Evolutionary conservation across 495 filamentous ascomycete genomes (phyloP).

Genomic region (Podospora pseudoanserina): DNA sequence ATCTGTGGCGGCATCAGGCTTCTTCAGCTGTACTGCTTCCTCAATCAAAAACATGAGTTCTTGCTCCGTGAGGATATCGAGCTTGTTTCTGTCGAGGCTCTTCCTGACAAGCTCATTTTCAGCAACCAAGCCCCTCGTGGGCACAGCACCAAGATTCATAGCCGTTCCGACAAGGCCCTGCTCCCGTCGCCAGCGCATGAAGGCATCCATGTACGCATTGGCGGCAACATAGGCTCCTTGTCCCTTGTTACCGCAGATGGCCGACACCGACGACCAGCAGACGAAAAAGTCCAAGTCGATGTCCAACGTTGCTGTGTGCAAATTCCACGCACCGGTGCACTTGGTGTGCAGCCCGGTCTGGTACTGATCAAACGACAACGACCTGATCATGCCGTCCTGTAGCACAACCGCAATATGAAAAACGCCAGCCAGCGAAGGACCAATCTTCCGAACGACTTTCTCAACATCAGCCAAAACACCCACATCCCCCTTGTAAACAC

Average conservation of each 20-base stretch:
- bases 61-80: too few relatives aligned
- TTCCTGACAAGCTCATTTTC: too few relatives aligned
- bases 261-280: conserved; percentile 48
- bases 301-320: conserved; percentile 40
- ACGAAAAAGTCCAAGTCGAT: conserved; percentile 53
- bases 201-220: conserved; percentile 47
- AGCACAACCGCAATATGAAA: conserved; percentile 9
- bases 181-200: too few relatives aligned
- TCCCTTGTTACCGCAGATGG: conserved; percentile 45
- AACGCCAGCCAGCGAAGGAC: not conserved
- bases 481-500: too few relatives aligned
- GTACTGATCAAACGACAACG: not conserved
- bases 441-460: not conserved
- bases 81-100: too few relatives aligned
- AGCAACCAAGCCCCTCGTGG: too few relatives aligned
- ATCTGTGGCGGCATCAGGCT: too few relatives aligned
- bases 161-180: too few relatives aligned
- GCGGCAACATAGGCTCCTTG: conserved; percentile 55
- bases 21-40: too few relatives aligned
- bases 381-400: conserved; percentile 9
- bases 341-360: conserved; percentile 27
- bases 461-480: conserved; percentile 7
- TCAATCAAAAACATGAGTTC: too few relatives aligned
- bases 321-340: conserved; percentile 39
- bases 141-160: too few relatives aligned